These are phyloP conservation scores for Hydnomerulius pinastri DNA, from an alignment of 768 basidiomycete genomes.

Conservation along the genomic window DNA sequence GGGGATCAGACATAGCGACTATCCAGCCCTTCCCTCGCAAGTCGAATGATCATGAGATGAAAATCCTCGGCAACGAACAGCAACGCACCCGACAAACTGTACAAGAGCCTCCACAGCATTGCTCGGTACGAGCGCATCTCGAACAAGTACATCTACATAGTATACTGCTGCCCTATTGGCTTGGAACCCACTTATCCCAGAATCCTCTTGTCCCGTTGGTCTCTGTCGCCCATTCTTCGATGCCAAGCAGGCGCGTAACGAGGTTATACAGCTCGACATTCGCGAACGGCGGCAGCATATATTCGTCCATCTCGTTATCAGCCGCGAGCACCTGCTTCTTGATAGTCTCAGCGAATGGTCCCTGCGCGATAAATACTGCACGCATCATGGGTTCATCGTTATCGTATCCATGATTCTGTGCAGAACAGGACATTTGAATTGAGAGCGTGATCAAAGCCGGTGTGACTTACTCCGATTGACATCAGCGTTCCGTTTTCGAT, in stretches of 20 bases:
- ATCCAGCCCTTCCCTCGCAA: no score
- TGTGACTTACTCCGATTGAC: conserved; percentile 74
- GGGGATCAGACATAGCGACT: no score
- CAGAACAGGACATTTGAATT: not conserved
- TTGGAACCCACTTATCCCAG: conserved; percentile 70
- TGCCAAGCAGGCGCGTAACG: conserved; percentile 69
- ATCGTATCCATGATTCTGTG: conserved; percentile 87
- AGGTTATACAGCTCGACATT: conserved; percentile 87
- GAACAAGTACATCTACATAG: no score
- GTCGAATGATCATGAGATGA: no score
- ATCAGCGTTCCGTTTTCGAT: conserved; percentile 52
- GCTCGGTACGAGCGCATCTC: no score
- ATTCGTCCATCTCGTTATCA: conserved; percentile 37
- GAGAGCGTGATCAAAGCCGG: not conserved
- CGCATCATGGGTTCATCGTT: conserved; percentile 75
- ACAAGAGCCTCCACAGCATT: no score
- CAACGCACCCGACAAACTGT: no score
- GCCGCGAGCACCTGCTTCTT: not conserved
- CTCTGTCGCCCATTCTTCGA: conserved; percentile 50
- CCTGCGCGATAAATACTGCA: conserved; percentile 87
- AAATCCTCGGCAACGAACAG: no score
- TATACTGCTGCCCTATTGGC: no score
- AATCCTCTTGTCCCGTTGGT: conserved; percentile 80
- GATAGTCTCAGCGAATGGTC: conserved; percentile 62
- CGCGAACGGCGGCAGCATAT: conserved; percentile 73